Evolutionary conservation across 495 filamentous ascomycete species (phyloP).

Genomic region (Neurospora sp.): DNA sequence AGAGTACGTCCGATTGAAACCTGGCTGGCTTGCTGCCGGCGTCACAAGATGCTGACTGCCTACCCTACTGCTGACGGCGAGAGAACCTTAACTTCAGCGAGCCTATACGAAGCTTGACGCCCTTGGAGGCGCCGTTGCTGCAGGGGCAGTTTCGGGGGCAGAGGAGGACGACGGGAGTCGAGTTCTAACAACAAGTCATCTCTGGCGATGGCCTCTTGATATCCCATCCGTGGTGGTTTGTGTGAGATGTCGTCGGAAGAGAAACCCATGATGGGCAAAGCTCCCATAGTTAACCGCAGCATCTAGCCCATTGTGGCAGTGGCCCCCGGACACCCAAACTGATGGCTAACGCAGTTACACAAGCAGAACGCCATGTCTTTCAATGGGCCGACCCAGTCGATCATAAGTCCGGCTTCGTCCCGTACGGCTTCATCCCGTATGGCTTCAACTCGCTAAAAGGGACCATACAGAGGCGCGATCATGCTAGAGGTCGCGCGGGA

Average conservation of each 20-base stretch:
- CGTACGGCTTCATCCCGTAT: neutral
- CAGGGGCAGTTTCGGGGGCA: neutral
- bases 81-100: neutral
- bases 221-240: neutral
- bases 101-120: neutral
- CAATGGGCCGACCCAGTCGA: neutral
- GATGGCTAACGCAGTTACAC: neutral
- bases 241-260: neutral
- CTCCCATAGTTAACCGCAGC: neutral
- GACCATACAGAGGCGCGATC: neutral
- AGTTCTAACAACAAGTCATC: neutral
- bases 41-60: neutral
- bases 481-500: neutral
- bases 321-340: neutral
- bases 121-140: neutral
- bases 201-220: neutral
- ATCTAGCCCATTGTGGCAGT: neutral
- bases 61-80: neutral
- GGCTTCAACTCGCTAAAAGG: neutral
- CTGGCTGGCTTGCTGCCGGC: neutral
- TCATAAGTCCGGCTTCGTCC: neutral
- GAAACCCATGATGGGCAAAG: neutral
- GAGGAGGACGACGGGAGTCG: neutral
- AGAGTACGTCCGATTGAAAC: neutral
- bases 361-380: neutral